A percentile compares a stretch with the other conserved stretches of the same genome.
phyloP scores from a whole-genome alignment of 495 filamentous ascomycete species.

The Sordaria brevicollis region DNA sequence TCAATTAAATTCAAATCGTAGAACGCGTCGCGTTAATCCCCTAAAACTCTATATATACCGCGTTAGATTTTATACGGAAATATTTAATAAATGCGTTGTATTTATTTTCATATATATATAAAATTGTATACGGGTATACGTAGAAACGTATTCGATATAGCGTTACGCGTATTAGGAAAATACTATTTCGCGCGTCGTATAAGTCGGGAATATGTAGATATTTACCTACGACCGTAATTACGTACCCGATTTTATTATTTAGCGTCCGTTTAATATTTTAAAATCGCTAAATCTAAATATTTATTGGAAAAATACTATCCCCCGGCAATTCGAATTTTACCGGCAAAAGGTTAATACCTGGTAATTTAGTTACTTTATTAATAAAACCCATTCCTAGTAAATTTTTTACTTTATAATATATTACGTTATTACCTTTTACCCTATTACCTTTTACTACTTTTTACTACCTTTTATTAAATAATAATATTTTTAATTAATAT shows the following conservation, averaged over 20 bases:
- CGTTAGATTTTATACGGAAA: background rate
- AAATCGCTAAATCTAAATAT: too few relatives aligned
- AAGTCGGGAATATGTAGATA: too few relatives aligned
- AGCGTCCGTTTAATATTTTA: too few relatives aligned
- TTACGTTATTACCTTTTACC: background rate
- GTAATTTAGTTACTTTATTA: background rate
- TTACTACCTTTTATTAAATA: background rate
- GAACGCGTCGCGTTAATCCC: too few relatives aligned
- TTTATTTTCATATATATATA: background rate
- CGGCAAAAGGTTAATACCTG: background rate
- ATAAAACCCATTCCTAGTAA: background rate
- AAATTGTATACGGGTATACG: background rate
- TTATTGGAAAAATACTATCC: background rate
- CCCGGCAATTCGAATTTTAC: background rate
- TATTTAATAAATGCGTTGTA: background rate
- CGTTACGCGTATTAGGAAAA: background rate
- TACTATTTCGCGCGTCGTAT: background rate
- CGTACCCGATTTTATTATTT: too few relatives aligned
- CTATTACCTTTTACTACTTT: too few relatives aligned
- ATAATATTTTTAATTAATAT: too few relatives aligned
- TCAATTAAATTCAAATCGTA: too few relatives aligned
- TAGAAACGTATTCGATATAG: background rate
- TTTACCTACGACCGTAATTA: too few relatives aligned
- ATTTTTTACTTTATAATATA: background rate
- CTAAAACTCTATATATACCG: constrained; percentile 2